Base-by-base conservation (phyloP, 352 stramenopile species). In the Pelagophyceae sp. region DNA sequence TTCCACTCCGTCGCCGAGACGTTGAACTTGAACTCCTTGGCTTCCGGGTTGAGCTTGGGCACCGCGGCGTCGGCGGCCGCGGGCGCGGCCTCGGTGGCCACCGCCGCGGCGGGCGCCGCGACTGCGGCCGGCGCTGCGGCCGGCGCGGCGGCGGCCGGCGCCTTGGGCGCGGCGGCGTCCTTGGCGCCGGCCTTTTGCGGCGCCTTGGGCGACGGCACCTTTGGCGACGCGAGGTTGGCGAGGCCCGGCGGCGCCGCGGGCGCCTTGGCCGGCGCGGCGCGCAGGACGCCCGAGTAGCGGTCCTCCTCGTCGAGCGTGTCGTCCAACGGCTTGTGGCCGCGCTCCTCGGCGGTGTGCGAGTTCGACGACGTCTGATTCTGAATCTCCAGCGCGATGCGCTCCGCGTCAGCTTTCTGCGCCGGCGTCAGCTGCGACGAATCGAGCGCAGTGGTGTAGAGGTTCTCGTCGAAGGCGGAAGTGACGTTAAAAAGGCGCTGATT, bases 401-500 rank as follows among this genome's bases (percentile, higher is more conserved):
- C 94, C 1, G 95, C 95, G 32, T 92, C 85, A 0, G 84, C 84
- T 40, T 89, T 87, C 81, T 98, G 91, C 71, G 88, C 85, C 27
- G 79, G 85, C 38, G 95, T 95, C 64, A 99, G 89, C 76, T 92
- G 91, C 65, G 82, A 83, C 81, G 94, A 96, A 83, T 99, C 93
- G 32, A 99, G 86, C 82, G 92, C 90, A 27, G 95, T 99, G 0
- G 95, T 99, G 88, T 99, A 99, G 50, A 98, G 82, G 86, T 96
- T 98, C 83, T 99, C 95, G 82, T 99, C 94, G 80, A 93, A 99
- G 15, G 87, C 91, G 50, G 92, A 94, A 67, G 92, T 91, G 70
- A 98, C 94, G 80, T 95, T 94, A 83, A 98, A 98, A 45, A 96
- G 86, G 81, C 96, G 91, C 81, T 97, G 86, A 82, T 98, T 98